phyloP scores from a whole-genome alignment of 83 land plant genomes.

The Diphasiastrum complanatum region DNA sequence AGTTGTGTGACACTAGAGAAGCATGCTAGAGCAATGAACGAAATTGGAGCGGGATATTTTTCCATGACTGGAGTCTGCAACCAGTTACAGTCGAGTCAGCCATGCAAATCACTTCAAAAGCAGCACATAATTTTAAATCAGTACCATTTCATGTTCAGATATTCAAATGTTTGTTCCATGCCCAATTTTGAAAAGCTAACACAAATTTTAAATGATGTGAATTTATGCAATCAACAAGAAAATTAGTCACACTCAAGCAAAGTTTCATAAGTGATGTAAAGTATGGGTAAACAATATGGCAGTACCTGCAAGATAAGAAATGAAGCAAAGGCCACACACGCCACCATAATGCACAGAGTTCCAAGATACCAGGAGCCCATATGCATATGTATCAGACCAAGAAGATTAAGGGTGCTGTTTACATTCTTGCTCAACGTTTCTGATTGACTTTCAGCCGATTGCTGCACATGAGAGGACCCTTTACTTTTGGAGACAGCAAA shows the following conservation, averaged over 20 bases:
- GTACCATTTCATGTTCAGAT: no score
- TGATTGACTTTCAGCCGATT: background rate
- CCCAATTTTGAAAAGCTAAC: background rate
- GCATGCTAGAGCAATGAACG: background rate
- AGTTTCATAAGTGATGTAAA: no score
- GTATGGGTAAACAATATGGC: no score
- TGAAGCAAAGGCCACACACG: no score
- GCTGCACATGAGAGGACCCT: background rate
- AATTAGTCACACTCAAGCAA: no score
- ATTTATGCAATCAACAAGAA: background rate
- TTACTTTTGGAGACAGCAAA: background rate
- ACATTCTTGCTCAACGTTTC: background rate
- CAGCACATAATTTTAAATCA: no score
- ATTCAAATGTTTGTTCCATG: no score
- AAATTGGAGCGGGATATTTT: conserved; percentile 2
- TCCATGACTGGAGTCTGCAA: conserved; percentile 2
- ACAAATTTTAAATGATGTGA: background rate
- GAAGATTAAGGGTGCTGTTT: background rate
- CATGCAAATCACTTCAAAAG: no score
- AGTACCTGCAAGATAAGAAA: no score
- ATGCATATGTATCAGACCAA: background rate
- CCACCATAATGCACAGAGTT: no score
- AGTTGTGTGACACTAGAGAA: conserved; percentile 1
- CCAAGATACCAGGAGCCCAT: no score
- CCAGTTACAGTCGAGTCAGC: background rate